Evolutionary conservation across 768 basidiomycete genomes (phyloP).

Genomic region (Tephrocybe sp.): DNA sequence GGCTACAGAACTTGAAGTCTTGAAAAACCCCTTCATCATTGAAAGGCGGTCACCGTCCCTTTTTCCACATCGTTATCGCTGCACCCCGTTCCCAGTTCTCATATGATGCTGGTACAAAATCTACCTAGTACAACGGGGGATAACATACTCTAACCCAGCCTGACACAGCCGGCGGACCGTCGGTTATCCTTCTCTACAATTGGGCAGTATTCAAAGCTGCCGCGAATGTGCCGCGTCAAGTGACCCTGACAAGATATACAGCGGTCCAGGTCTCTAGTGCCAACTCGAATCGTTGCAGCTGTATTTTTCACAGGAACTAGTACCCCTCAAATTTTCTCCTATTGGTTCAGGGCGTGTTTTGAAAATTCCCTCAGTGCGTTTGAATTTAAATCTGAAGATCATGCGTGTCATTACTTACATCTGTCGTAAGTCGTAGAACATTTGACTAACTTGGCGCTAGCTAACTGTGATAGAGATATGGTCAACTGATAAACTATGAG

Average conservation of each 20-base stretch:
- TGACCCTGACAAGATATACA: no score
- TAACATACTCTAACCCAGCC: neutral
- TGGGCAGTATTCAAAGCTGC: neutral
- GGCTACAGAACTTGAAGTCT: neutral
- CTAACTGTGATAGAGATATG: neutral
- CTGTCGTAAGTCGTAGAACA: neutral
- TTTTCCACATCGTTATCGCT: neutral
- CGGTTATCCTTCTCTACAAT: constrained; percentile 1
- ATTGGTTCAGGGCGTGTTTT: neutral
- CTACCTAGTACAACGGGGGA: constrained; percentile 14
- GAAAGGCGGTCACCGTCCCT: neutral
- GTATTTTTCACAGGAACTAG: neutral
- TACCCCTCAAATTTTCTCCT: neutral
- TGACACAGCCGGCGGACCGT: constrained; percentile 8
- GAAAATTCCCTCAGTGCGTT: neutral
- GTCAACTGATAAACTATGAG: neutral
- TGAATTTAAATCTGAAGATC: no score
- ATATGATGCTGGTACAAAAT: neutral
- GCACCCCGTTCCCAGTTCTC: neutral
- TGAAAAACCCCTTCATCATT: neutral
- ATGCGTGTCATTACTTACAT: no score
- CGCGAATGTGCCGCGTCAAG: constrained; percentile 3
- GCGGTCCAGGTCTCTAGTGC: no score
- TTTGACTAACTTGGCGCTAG: neutral
- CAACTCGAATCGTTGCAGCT: neutral